phyloP scores from a whole-genome alignment of 495 filamentous ascomycete species.

The Collariella sp. region DNA sequence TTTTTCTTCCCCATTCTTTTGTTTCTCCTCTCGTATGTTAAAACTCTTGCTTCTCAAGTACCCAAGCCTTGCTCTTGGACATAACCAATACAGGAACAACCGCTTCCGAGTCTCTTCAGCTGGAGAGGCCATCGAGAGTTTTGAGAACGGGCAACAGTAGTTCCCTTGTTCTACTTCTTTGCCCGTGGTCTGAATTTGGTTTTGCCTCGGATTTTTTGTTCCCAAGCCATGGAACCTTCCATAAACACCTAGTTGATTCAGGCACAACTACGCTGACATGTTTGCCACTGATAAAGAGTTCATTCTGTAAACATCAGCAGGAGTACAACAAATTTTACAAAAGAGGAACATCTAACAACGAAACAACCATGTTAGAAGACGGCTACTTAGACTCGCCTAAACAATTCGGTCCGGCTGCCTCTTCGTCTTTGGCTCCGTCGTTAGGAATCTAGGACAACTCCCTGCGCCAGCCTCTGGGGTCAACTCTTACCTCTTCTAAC shows the following conservation, averaged over 20 bases:
- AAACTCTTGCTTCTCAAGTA: too few species aligned
- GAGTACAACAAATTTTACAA: not conserved
- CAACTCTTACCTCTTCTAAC: conserved; percentile 8
- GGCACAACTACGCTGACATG: conserved; percentile 1
- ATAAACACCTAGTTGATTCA: not conserved
- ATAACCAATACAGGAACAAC: too few species aligned
- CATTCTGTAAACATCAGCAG: conserved; percentile 4
- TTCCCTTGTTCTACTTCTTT: not conserved
- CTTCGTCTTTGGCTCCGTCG: not conserved
- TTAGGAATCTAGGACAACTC: not conserved
- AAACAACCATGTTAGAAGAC: not conserved
- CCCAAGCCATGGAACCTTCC: conserved; percentile 4
- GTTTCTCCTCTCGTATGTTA: too few species aligned
- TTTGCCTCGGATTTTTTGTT: not conserved
- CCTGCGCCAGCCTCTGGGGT: conserved; percentile 2
- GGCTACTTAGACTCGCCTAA: not conserved
- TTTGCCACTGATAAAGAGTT: conserved; percentile 8
- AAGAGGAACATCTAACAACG: not conserved
- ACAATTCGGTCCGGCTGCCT: not conserved
- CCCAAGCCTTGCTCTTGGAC: too few species aligned
- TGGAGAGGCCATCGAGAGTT: too few species aligned
- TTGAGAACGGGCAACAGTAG: not conserved
- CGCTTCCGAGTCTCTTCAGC: too few species aligned
- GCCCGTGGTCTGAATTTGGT: not conserved
- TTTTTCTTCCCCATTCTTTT: too few species aligned